Conservation (phyloP, 2,329 filamentous ascomycete genomes). For the Colletotrichum agaves region DNA sequence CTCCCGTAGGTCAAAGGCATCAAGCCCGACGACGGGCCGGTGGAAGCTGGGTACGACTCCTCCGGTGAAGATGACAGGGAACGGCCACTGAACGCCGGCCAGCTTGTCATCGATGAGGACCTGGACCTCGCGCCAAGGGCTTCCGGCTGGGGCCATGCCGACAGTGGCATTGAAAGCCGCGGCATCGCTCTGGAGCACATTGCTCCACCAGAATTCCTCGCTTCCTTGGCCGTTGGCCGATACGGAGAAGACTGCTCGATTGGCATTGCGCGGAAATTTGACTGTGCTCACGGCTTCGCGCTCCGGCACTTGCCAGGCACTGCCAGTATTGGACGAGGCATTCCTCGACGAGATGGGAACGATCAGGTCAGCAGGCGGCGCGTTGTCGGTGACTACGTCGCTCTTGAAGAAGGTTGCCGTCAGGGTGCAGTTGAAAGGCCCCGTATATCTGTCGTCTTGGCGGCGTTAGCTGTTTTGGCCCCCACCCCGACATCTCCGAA, state of each 20-base stretch:
- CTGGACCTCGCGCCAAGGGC: conserved; percentile 82
- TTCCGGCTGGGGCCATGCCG: conserved; percentile 71
- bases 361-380: conserved; percentile 70
- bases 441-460: conserved; percentile 73
- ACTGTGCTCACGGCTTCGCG: conserved; percentile 70
- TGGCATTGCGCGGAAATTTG: conserved; percentile 71
- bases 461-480: conserved; percentile 35
- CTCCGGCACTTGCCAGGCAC: conserved; percentile 74
- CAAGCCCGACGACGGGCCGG: conserved; percentile 80
- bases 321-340: conserved; percentile 62
- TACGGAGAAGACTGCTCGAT: conserved; percentile 79
- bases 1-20: conserved; percentile 82
- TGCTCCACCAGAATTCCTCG: conserved; percentile 90
- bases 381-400: conserved; percentile 51
- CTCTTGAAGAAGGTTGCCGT: conserved; percentile 76
- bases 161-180: conserved; percentile 67
- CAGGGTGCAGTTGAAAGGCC: conserved; percentile 77
- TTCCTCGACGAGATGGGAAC: conserved; percentile 72
- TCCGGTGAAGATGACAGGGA: conserved; percentile 84
- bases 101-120: conserved; percentile 77
- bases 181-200: conserved; percentile 72
- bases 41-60: conserved; percentile 82
- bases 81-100: conserved; percentile 83
- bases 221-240: conserved; percentile 78
- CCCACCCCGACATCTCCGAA: conserved; percentile 27